Conservation (phyloP, 2,329 filamentous ascomycete genomes). For the Paramyrothecium sp. region DNA sequence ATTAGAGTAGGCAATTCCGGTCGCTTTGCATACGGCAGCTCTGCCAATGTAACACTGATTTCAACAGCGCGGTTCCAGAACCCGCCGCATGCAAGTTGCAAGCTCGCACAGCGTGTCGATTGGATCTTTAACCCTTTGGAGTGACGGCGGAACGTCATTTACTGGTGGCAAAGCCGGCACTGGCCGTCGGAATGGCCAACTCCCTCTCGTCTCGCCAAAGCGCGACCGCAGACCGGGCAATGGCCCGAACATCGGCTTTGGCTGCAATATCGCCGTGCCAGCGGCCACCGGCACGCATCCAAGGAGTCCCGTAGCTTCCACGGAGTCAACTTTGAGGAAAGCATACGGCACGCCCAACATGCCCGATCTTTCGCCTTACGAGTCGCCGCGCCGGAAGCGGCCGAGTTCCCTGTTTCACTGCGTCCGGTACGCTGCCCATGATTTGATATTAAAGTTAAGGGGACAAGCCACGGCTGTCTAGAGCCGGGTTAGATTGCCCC, state of each 20-base stretch:
- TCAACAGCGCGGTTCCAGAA: no score
- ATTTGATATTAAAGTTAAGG: background rate
- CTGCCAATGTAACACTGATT: no score
- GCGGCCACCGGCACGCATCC: background rate
- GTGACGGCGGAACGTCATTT: no score
- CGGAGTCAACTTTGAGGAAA: no score
- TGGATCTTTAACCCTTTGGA: no score
- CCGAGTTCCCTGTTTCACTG: background rate
- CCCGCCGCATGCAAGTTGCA: no score
- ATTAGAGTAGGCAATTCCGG: no score
- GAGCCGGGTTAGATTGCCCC: background rate
- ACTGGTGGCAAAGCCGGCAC: no score
- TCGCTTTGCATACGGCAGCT: no score
- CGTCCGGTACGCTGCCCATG: background rate
- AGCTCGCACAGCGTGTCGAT: no score
- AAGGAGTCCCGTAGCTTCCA: background rate
- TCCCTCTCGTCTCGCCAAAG: background rate
- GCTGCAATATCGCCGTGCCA: background rate
- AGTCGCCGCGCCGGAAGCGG: background rate
- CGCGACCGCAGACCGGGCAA: background rate
- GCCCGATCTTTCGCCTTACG: background rate
- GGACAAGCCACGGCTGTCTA: background rate
- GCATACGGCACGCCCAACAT: no score
- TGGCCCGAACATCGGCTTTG: background rate
- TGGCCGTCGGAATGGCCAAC: no score